A percentile compares a stretch with the other conserved stretches of the same genome.
These are phyloP conservation scores for Sequoiadendron giganteum DNA, from an alignment of 75 land plant species.

Conservation along the genomic window DNA sequence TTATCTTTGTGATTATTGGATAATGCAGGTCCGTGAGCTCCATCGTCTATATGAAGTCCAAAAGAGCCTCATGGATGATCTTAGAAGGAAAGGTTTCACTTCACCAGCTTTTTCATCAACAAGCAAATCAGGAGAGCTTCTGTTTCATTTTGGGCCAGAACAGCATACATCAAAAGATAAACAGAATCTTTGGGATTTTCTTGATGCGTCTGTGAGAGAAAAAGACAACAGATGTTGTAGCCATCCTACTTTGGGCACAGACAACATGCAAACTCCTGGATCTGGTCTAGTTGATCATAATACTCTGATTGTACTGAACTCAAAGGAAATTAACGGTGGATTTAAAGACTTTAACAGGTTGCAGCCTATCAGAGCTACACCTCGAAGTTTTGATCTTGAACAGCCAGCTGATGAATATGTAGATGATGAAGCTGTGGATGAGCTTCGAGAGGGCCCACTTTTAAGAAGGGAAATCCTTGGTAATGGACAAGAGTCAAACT, in stretches of 20 bases:
- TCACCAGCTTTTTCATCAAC: constrained; percentile 2
- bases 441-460: constrained; percentile 2
- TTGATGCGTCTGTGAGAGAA: constrained; percentile 3
- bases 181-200: constrained; percentile 9
- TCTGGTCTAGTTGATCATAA: constrained; percentile 18
- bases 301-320: constrained; percentile 6
- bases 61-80: constrained; percentile 57
- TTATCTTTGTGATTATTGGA: neutral
- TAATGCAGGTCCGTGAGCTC: constrained; percentile 51
- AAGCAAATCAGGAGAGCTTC: constrained; percentile 11
- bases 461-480: neutral
- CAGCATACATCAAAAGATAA: constrained; percentile 10
- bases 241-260: constrained; percentile 12
- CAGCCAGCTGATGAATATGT: constrained; percentile 63
- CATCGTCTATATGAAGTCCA: constrained; percentile 69
- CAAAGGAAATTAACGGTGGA: constrained; percentile 21
- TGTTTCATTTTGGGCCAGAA: constrained; percentile 6
- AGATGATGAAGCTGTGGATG: constrained; percentile 43
- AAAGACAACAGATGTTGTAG: neutral
- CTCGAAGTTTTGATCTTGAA: constrained; percentile 55
- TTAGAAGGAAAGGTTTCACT: constrained; percentile 16
- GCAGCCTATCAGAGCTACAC: constrained; percentile 21
- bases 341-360: constrained; percentile 29
- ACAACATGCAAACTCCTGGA: neutral
- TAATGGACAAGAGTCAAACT: neutral